phyloP scores from a whole-genome alignment of 805 yeast species.

The Yamadazyma sp. region DNA sequence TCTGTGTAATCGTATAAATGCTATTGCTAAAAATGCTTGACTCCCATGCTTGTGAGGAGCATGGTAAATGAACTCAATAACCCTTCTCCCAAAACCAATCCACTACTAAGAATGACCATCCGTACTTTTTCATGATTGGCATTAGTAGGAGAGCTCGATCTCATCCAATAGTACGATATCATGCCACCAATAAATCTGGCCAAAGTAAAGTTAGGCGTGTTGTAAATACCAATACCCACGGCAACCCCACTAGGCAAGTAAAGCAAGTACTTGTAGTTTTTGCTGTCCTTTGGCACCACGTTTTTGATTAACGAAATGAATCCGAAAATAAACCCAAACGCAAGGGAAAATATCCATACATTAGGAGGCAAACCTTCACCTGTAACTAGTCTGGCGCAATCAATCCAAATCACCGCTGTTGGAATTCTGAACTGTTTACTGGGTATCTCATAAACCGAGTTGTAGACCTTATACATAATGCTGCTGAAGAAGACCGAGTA shows the following conservation, averaged over 20 bases:
- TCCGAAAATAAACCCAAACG: conserved; percentile 70
- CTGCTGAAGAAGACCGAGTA: conserved; percentile 83
- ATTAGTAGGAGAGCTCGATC: conserved; percentile 25
- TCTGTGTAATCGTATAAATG: not conserved
- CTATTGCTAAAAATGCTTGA: conserved; percentile 12
- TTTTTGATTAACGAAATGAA: conserved; percentile 64
- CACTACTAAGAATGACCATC: conserved; percentile 87
- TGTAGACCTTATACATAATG: conserved; percentile 79
- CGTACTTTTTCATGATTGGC: conserved; percentile 50
- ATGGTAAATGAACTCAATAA: conserved; percentile 79
- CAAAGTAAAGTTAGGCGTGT: conserved; percentile 87
- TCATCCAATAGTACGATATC: conserved; percentile 58
- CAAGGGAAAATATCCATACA: conserved; percentile 59
- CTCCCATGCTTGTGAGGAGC: conserved; percentile 66
- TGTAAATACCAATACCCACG: conserved; percentile 94
- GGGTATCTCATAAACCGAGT: conserved; percentile 81
- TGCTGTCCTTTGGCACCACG: conserved; percentile 44
- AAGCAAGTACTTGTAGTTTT: conserved; percentile 40
- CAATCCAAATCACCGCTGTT: conserved; percentile 95
- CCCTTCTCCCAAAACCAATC: conserved; percentile 93
- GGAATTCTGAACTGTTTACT: conserved; percentile 82
- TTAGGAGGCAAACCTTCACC: conserved; percentile 88
- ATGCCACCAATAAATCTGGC: conserved; percentile 93
- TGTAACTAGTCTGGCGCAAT: conserved; percentile 88
- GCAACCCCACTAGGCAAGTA: conserved; percentile 94